Percentiles rank a stretch among this genome's conserved stretches.
phyloP scores from a whole-genome alignment of 2,329 filamentous ascomycete species.

The Aspergillus aculeatus region DNA sequence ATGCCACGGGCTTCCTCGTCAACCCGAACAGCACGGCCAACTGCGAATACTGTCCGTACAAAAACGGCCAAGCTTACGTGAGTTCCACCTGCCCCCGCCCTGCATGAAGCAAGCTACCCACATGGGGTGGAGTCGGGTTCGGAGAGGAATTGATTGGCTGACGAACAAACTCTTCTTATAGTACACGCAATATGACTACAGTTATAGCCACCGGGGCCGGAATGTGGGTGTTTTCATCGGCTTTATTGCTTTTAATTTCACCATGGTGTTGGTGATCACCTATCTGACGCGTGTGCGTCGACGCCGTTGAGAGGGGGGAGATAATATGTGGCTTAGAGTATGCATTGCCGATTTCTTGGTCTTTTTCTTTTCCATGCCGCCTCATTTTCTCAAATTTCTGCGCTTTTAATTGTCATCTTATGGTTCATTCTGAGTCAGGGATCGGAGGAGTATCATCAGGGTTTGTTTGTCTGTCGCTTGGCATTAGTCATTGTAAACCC shows the following conservation, averaged over 20 bases:
- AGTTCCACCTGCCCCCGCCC: not conserved
- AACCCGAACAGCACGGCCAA: not conserved
- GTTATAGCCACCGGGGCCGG: slow-evolving; percentile 67
- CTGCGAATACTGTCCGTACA: slow-evolving; percentile 9
- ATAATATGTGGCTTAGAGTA: too few species aligned
- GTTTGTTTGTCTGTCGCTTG: too few species aligned
- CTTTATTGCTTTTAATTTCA: slow-evolving; percentile 73
- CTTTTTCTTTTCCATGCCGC: too few species aligned
- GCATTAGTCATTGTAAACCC: too few species aligned
- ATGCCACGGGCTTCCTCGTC: slow-evolving; percentile 2
- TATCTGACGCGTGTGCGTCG: slow-evolving; percentile 10
- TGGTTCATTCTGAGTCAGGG: too few species aligned
- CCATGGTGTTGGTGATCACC: slow-evolving; percentile 52
- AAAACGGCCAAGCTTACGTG: slow-evolving; percentile 8
- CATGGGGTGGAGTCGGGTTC: too few species aligned
- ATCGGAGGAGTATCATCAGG: too few species aligned
- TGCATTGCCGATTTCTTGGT: too few species aligned
- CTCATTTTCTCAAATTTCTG: too few species aligned
- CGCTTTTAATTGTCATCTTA: too few species aligned
- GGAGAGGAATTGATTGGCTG: not conserved
- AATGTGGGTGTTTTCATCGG: slow-evolving; percentile 73
- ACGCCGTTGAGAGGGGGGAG: not conserved
- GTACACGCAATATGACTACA: slow-evolving; percentile 72
- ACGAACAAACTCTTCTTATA: slow-evolving; percentile 64
- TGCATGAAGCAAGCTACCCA: too few species aligned